Evolutionary conservation across 2,329 filamentous ascomycete species (phyloP).

Genomic region (Epichloe sibirici): DNA sequence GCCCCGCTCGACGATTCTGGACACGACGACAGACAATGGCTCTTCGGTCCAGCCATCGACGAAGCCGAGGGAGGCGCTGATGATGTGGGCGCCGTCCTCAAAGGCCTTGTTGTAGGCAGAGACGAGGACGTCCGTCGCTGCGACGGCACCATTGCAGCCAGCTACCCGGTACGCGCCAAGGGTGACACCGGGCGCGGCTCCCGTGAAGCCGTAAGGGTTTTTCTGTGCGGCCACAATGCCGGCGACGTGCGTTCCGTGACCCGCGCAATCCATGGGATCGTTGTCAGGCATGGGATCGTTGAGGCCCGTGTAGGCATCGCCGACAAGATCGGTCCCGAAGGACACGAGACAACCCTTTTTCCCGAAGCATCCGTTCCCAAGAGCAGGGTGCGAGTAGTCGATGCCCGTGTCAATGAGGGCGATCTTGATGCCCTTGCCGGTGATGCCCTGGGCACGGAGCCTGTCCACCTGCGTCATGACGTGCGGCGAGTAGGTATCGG

Average conservation of each 20-base stretch:
- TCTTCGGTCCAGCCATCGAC: conserved; percentile 18
- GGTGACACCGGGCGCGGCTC: conserved; percentile 26
- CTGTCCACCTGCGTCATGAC: conserved; percentile 44
- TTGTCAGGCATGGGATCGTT: conserved; percentile 19
- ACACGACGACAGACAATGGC: conserved; percentile 24
- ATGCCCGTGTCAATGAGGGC: conserved; percentile 43
- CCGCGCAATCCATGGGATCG: conserved; percentile 24
- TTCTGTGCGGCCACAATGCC: conserved; percentile 32
- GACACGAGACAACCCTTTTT: conserved; percentile 27
- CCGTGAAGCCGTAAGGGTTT: conserved; percentile 24
- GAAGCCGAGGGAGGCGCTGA: conserved; percentile 23
- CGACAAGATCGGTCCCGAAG: conserved; percentile 31
- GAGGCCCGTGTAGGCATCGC: conserved; percentile 20
- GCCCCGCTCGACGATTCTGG: conserved; percentile 29
- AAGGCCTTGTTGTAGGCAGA: conserved; percentile 27
- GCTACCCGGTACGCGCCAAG: conserved; percentile 27
- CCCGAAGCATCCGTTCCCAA: conserved; percentile 38
- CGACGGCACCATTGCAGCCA: conserved; percentile 16
- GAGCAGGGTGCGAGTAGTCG: conserved; percentile 49
- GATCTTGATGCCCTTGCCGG: conserved; percentile 40
- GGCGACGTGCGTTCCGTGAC: conserved; percentile 33
- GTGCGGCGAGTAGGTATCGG: conserved; percentile 32
- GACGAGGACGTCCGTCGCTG: conserved; percentile 25
- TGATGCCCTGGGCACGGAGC: conserved; percentile 35
- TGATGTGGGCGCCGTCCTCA: conserved; percentile 26